These are phyloP conservation scores for Baudoinia panamericana DNA, from an alignment of 495 filamentous ascomycete genomes.

Conservation along the genomic window DNA sequence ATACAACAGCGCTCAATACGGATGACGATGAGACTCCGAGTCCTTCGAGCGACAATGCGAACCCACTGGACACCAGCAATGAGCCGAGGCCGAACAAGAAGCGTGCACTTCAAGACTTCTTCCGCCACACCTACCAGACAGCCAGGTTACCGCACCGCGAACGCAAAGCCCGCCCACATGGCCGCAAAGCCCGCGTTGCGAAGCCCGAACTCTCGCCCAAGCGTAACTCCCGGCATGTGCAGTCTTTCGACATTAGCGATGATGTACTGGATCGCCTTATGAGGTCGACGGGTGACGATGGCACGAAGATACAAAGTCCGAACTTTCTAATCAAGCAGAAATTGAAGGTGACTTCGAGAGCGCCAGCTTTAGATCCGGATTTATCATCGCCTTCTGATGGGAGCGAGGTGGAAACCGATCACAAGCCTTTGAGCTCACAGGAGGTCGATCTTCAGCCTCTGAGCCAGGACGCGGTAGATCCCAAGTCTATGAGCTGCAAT, in stretches of 20 bases:
- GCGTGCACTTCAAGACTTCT: constrained; percentile 15
- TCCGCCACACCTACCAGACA: constrained; percentile 8
- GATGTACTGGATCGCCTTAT: constrained; percentile 14
- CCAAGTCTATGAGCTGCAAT: no score
- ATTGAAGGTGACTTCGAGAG: constrained; percentile 3
- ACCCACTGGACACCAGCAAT: constrained; percentile 5
- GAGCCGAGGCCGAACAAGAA: constrained; percentile 4
- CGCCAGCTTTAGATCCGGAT: background rate
- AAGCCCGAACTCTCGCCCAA: background rate
- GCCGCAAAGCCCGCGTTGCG: background rate
- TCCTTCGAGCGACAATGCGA: no score
- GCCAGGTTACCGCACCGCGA: no score
- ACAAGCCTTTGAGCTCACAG: background rate
- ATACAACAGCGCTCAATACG: no score
- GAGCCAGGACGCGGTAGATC: no score
- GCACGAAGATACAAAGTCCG: constrained; percentile 7
- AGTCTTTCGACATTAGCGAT: constrained; percentile 15
- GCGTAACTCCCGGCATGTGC: constrained; percentile 1
- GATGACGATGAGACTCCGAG: no score
- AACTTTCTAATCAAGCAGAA: constrained; percentile 12
- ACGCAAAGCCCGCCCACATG: no score
- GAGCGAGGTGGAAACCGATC: constrained; percentile 5
- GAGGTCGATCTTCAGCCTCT: no score
- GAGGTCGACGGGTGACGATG: background rate
- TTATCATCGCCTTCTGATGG: background rate